Base-by-base conservation (phyloP, 345 rosid genomes). In the Clarkia xantiana region DNA sequence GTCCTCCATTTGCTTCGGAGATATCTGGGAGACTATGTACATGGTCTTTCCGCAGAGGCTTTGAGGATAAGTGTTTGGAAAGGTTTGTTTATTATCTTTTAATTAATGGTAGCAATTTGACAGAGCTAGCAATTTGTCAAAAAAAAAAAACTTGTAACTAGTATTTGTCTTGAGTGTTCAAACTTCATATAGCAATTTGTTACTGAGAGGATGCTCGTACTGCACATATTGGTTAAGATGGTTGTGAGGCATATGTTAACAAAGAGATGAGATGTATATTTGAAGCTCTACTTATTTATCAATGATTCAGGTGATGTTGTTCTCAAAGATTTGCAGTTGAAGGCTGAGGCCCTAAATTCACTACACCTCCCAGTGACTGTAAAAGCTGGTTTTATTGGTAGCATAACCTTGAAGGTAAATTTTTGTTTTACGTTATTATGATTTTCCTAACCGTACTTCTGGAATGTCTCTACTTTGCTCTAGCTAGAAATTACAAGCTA, bases 41-140 rank as follows among this genome's bases (percentile, higher is more conserved):
- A 86, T 39, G 98, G 94, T 53, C 96, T 91, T 52, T 91, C 98
- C 0, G 67, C 58, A 12, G 98, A 91, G 75, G 94, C 94, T 59
- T 63, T 91, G 67, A 66, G 89, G 62, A 91, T 91, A 70, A 86
- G 98, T 67, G 96, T 91, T 52, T 91, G 98, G 98, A 91, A 84
- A 76, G 98, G 98, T 91, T 62, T 17, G 68, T 46, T n/a, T n/a
- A n/a, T n/a, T n/a, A n/a, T n/a, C n/a, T n/a, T n/a, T n/a, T n/a
- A n/a, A n/a, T n/a, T n/a, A n/a, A n/a, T n/a, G n/a, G n/a, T n/a
- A n/a, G n/a, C n/a, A n/a, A n/a, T n/a, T n/a, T n/a, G n/a, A n/a
- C n/a, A n/a, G n/a, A n/a, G n/a, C n/a, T n/a, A n/a, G n/a, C n/a
- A n/a, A n/a, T n/a, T n/a, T n/a, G n/a, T n/a, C n/a, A n/a, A n/a